phyloP scores from a whole-genome alignment of 768 basidiomycete species.

The Termitomyces sp. region DNA sequence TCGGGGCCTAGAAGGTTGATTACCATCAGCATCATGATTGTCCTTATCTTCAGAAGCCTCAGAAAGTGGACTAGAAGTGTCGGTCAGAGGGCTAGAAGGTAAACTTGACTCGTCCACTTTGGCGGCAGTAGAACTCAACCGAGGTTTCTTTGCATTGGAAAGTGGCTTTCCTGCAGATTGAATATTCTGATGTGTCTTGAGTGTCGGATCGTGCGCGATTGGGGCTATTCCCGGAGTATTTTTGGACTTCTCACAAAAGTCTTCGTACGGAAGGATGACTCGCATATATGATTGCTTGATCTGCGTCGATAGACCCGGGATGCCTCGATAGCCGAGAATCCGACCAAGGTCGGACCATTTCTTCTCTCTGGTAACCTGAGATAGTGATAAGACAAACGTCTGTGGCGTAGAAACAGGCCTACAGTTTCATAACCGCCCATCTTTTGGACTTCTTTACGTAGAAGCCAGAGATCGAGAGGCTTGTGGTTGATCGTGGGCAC shows the following conservation, averaged over 20 bases:
- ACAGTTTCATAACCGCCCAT: conserved; percentile 88
- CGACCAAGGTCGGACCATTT: conserved; percentile 89
- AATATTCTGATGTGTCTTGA: conserved; percentile 54
- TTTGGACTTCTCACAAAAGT: conserved; percentile 76
- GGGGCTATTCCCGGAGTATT: conserved; percentile 55
- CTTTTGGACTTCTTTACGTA: conserved; percentile 89
- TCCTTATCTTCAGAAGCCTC: conserved; percentile 81
- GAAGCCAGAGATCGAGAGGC: conserved; percentile 88
- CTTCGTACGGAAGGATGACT: conserved; percentile 95
- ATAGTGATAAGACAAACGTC: conserved; percentile 11
- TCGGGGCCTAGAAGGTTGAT: conserved; percentile 38
- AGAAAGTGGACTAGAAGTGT: conserved; percentile 73
- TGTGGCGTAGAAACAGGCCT: conserved; percentile 26
- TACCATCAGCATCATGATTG: conserved; percentile 49
- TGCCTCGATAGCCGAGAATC: conserved; percentile 76
- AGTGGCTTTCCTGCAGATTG: conserved; percentile 32
- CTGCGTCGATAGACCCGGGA: conserved; percentile 80
- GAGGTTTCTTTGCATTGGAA: conserved; percentile 19
- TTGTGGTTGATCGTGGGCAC: conserved; percentile 94
- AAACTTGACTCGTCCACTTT: conserved; percentile 49
- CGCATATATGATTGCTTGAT: conserved; percentile 87
- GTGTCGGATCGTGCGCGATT: conserved; percentile 41
- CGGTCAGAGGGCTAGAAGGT: conserved; percentile 74
- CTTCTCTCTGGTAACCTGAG: conserved; percentile 76
- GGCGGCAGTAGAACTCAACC: conserved; percentile 33